Percentiles rank a stretch among this genome's conserved stretches.
These are phyloP conservation scores for Psidium friedrichsthalianum DNA, from an alignment of 345 rosid species.

Conservation along the genomic window DNA sequence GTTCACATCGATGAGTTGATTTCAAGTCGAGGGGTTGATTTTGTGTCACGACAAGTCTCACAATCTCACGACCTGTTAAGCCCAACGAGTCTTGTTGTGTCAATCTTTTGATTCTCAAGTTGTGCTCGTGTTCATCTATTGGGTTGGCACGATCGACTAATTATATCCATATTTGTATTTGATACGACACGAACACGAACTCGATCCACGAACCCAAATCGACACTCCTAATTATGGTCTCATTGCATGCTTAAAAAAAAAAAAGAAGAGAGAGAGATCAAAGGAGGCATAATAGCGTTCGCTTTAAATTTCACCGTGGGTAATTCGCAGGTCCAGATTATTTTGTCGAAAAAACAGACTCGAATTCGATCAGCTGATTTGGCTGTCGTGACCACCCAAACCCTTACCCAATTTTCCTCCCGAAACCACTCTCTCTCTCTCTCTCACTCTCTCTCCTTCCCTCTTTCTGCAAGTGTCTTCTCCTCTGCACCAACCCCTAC, in stretches of 20 bases:
- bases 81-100: too few species aligned
- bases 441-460: not conserved
- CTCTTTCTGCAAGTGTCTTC: not conserved
- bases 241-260: not conserved
- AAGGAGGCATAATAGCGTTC: accelerated
- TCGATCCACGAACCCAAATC: not conserved
- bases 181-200: too few species aligned
- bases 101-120: accelerated
- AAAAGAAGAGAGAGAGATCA: accelerated
- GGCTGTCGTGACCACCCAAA: constrained; percentile 33
- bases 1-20: accelerated
- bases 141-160: accelerated
- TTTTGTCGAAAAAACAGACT: not conserved
- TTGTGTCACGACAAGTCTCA: accelerated
- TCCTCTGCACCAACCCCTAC: not conserved
- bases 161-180: not conserved
- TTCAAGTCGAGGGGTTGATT: not conserved
- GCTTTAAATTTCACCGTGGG: not conserved
- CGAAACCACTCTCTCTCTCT: not conserved
- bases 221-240: not conserved
- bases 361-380: constrained; percentile 3
- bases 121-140: accelerated
- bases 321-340: not conserved
- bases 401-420: not conserved
- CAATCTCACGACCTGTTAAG: too few species aligned